Evolutionary conservation across 1,284 basidiomycete genomes (phyloP).

Genomic region (Pyrrhoderma noxium): DNA sequence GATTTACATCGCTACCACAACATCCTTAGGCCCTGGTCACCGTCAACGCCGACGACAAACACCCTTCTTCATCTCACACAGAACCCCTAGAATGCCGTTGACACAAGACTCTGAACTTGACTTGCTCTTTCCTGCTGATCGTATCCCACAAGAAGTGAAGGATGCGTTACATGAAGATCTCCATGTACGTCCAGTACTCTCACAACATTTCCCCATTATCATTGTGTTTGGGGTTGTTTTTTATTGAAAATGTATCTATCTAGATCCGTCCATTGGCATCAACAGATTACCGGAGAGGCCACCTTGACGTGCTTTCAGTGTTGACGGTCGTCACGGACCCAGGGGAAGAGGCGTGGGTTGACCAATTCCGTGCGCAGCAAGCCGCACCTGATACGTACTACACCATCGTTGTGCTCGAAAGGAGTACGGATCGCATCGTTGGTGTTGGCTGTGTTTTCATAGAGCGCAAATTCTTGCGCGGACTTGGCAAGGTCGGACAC

Average conservation of each 20-base stretch:
- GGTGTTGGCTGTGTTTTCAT: slow-evolving; percentile 81
- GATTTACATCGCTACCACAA: not conserved
- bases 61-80: no score
- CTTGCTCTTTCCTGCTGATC: slow-evolving; percentile 63
- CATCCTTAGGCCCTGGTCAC: not conserved
- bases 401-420: slow-evolving; percentile 77
- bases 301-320: slow-evolving; percentile 76
- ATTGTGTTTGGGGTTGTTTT: no score
- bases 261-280: slow-evolving; percentile 87
- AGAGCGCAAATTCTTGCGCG: slow-evolving; percentile 89
- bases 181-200: slow-evolving; percentile 36
- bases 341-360: slow-evolving; percentile 59
- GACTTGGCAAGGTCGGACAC: slow-evolving; percentile 79
- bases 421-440: slow-evolving; percentile 70
- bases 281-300: slow-evolving; percentile 78
- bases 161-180: slow-evolving; percentile 47
- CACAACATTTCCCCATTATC: no score
- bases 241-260: no score
- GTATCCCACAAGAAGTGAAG: slow-evolving; percentile 58
- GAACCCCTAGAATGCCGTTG: slow-evolving; percentile 33
- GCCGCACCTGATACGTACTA: slow-evolving; percentile 66
- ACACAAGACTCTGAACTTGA: slow-evolving; percentile 67
- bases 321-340: slow-evolving; percentile 77
- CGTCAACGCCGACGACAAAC: not conserved
- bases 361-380: slow-evolving; percentile 60